Conservation (phyloP, 2,329 filamentous ascomycete species). For the Aspergillus texensis region DNA sequence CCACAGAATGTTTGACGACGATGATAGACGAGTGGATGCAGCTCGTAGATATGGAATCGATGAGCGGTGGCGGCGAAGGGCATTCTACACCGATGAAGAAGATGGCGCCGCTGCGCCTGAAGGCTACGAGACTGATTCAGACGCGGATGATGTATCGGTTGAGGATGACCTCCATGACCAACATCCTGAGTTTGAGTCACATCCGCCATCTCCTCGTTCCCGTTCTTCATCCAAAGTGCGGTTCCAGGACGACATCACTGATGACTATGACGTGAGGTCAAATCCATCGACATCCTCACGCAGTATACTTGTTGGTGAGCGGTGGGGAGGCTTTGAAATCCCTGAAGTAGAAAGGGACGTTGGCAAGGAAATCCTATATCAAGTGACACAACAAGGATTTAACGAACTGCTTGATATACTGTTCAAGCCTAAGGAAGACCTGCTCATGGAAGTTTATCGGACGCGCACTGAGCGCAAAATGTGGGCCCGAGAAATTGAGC, state of each 20-base stretch:
- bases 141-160: constrained; percentile 48
- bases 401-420: constrained; percentile 88
- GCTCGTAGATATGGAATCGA: constrained; percentile 53
- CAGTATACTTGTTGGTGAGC: constrained; percentile 66
- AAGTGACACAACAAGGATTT: constrained; percentile 87
- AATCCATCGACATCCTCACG: constrained; percentile 74
- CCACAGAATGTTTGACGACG: constrained; percentile 43
- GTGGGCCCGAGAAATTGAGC: constrained; percentile 48
- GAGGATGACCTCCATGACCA: constrained; percentile 57
- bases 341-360: constrained; percentile 79
- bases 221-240: constrained; percentile 78
- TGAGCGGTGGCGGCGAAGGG: constrained; percentile 74
- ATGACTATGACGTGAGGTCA: constrained; percentile 70
- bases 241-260: constrained; percentile 69
- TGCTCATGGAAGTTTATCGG: constrained; percentile 68
- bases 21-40: constrained; percentile 40
- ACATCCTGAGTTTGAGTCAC: constrained; percentile 33
- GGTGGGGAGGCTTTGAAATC: constrained; percentile 77
- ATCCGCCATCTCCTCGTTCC: constrained; percentile 57
- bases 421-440: constrained; percentile 78
- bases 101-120: constrained; percentile 70
- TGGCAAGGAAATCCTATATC: constrained; percentile 85
- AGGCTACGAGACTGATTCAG: constrained; percentile 56
- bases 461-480: constrained; percentile 65
- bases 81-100: constrained; percentile 84